Base-by-base conservation (phyloP, 192 early-diverging fungal species). In the Irineochytrium annulatum region DNA sequence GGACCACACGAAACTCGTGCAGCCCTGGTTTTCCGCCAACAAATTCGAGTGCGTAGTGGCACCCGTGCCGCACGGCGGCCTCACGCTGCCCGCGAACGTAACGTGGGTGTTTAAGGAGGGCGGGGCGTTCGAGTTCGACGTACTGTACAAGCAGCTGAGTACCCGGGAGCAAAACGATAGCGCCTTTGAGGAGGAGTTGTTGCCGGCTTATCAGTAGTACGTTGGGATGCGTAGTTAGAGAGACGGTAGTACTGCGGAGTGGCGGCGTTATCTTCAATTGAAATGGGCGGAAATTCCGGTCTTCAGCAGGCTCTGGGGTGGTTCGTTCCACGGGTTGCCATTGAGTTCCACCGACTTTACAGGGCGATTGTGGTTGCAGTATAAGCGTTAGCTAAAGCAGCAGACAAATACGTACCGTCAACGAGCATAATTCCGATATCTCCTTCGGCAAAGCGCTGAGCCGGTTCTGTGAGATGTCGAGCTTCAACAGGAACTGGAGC, bases 1-100 rank as follows among this genome's bases (percentile, higher is more conserved):
- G 13, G 26, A 37, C 5, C 16, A 69, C 13, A 67, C 74, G 19
- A 77, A 60, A 28, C 58, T 77, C 37, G 60, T 76, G 30, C 77
- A 79, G 43, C 77, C 77, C 28, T 79, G 77, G 77, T 79, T 79
- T 64, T 77, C 62, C 3, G 77, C 77, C 20, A 79, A 79, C 67
- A 70, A 61, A 32, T 70, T 69, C 30, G 41, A 63, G 31, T 74
- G 60, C 1, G 51, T 58, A 19, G 55, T 76, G 3, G 30, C 62
- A 24, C 77, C 77, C 24, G 77, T 79, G 68, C 62, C 55, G 3
- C 55, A 63, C 44, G 77, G 77, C 31, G 77, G 77, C 37, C 39
- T 79, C 3, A n/a, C 69, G 32, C 57, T 62, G 11, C 51, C 63
- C 3, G 77, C 64, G 16, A 22, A 64, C 46, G 17, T 79, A 22